Conservation (phyloP, 129 eudicot species). For the carrot (Daucus carota) region DNA sequence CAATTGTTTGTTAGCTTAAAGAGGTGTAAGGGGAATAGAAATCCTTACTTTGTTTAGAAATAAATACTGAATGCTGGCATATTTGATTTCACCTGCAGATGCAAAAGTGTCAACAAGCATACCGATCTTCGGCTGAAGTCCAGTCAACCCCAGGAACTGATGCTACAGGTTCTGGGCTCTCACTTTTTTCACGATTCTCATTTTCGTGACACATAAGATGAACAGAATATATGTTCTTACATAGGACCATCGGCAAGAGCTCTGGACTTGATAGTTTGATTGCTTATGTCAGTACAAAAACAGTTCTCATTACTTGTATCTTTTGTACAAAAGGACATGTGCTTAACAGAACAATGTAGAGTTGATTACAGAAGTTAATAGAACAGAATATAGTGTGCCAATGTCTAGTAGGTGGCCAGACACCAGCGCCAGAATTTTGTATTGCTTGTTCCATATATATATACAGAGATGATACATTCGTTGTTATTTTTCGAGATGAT, state of each 20-base stretch:
- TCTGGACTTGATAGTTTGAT: not conserved
- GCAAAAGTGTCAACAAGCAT: slow-evolving; percentile 91
- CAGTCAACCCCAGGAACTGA: slow-evolving; percentile 64
- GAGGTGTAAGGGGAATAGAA: not conserved
- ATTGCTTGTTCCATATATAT: not conserved
- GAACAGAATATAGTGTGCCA: not conserved
- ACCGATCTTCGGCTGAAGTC: slow-evolving; percentile 52
- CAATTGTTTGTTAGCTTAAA: not conserved
- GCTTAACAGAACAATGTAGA: not conserved
- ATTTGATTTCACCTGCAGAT: slow-evolving; percentile 34
- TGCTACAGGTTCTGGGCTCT: slow-evolving; percentile 48
- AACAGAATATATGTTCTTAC: not conserved
- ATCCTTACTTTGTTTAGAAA: not conserved
- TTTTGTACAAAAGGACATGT: not conserved
- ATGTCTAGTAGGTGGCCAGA: not conserved
- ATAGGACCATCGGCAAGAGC: not conserved
- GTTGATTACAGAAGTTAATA: not conserved
- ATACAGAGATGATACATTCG: not conserved
- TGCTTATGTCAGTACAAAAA: not conserved
- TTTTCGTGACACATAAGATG: slow-evolving; percentile 34
- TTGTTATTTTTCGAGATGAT: too few species aligned
- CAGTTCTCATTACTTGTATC: not conserved
- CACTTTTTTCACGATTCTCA: slow-evolving; percentile 88
- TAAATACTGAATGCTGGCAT: slow-evolving; percentile 8
- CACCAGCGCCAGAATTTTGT: not conserved